Conservation (phyloP, 2,329 filamentous ascomycete species). For the Cryphonectria nitschkei region DNA sequence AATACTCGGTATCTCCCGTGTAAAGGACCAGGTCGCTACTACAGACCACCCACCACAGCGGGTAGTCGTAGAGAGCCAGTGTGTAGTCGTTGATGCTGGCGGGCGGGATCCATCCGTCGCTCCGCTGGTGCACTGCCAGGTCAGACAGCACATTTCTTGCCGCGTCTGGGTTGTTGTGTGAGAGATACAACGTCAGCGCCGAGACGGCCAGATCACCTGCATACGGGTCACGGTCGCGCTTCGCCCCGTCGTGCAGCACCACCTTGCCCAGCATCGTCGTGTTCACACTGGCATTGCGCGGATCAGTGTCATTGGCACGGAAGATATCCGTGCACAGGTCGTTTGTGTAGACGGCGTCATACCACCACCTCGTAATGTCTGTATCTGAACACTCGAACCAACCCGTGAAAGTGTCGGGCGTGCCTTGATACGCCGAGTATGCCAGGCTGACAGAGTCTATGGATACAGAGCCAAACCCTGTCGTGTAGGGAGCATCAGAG, state of each 20-base stretch:
- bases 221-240: constrained; percentile 57
- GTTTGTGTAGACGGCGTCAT: constrained; percentile 56
- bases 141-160: constrained; percentile 53
- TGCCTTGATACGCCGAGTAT: constrained; percentile 51
- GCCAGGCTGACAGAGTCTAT: constrained; percentile 48
- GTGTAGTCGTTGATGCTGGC: constrained; percentile 55
- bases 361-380: constrained; percentile 56
- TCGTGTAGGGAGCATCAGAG: constrained; percentile 49
- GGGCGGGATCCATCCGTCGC: constrained; percentile 58
- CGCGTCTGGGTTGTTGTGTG: constrained; percentile 46
- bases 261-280: constrained; percentile 48
- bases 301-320: constrained; percentile 52
- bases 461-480: constrained; percentile 45
- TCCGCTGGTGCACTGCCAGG: constrained; percentile 51
- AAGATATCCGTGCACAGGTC: constrained; percentile 54
- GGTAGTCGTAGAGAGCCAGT: constrained; percentile 55
- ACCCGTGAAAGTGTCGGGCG: constrained; percentile 52
- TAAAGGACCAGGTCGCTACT: constrained; percentile 54
- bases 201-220: constrained; percentile 56
- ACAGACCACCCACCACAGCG: constrained; percentile 56
- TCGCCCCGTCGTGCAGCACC: constrained; percentile 55
- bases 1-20: constrained; percentile 49
- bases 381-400: constrained; percentile 57
- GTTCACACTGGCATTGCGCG: constrained; percentile 45
- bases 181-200: constrained; percentile 51